A percentile compares a stretch with the other conserved stretches of the same genome.
Evolutionary conservation across 1,284 basidiomycete genomes (phyloP).

Genomic region (Puccinia coronata): DNA sequence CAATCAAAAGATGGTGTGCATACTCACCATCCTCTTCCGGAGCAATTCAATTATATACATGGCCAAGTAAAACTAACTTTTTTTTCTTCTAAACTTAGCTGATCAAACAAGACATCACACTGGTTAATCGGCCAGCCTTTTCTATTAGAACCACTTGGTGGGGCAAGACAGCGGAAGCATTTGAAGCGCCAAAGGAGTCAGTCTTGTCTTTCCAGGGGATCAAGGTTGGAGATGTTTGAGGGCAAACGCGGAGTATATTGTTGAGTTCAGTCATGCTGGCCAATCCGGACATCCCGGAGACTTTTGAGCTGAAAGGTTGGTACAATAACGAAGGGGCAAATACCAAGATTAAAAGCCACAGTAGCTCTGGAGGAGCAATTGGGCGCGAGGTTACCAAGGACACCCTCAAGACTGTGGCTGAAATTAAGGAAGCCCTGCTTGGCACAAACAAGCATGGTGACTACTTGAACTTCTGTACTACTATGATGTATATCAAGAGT

Average conservation of each 20-base stretch:
- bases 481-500: constrained; percentile 82
- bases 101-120: constrained; percentile 79
- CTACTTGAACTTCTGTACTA: constrained; percentile 79
- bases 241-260: constrained; percentile 76
- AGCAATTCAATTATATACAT: neutral
- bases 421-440: constrained; percentile 77
- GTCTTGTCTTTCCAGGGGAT: constrained; percentile 93
- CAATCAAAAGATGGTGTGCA: constrained; percentile 68
- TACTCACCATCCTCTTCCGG: neutral
- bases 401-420: constrained; percentile 74
- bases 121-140: constrained; percentile 82
- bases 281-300: constrained; percentile 85
- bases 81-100: constrained; percentile 62
- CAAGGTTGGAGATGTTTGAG: constrained; percentile 91
- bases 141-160: constrained; percentile 87
- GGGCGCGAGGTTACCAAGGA: constrained; percentile 67
- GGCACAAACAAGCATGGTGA: constrained; percentile 78
- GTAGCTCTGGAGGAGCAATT: constrained; percentile 61
- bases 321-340: constrained; percentile 70
- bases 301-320: constrained; percentile 87
- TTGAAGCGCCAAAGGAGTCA: constrained; percentile 65
- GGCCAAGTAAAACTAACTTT: neutral
- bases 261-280: constrained; percentile 72
- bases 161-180: constrained; percentile 92
- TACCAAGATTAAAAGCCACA: constrained; percentile 71